Evolutionary conservation across 495 filamentous ascomycete genomes (phyloP).

Genomic region (Oidiodendron maius): DNA sequence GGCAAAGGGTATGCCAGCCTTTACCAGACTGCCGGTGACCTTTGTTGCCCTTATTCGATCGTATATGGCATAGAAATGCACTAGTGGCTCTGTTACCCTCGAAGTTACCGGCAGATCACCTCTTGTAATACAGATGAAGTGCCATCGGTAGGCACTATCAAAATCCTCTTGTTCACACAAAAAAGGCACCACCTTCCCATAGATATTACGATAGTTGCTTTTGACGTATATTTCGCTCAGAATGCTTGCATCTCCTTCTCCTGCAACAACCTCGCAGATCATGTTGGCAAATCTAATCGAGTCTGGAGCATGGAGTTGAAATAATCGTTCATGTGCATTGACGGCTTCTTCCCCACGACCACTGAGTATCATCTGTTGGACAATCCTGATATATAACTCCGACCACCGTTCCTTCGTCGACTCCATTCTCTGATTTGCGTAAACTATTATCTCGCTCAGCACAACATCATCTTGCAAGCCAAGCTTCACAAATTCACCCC

Average conservation of each 20-base stretch:
- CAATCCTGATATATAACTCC: conserved; percentile 41
- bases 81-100: conserved; percentile 34
- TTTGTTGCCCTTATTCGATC: conserved; percentile 17
- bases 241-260: conserved; percentile 9
- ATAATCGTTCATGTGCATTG: conserved; percentile 32
- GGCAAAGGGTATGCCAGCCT: conserved; percentile 22
- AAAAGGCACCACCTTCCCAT: conserved; percentile 53
- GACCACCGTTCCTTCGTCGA: conserved; percentile 36
- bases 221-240: conserved; percentile 41
- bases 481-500: conserved; percentile 47
- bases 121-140: conserved; percentile 39
- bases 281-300: conserved; percentile 9
- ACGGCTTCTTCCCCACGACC: conserved; percentile 23
- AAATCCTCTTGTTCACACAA: conserved; percentile 44
- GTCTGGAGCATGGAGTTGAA: conserved; percentile 11
- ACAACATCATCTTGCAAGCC: conserved; percentile 40
- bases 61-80: conserved; percentile 33
- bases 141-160: conserved; percentile 53
- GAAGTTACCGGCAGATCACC: conserved; percentile 39
- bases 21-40: conserved; percentile 18
- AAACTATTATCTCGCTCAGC: conserved; percentile 43
- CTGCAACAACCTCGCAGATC: conserved; percentile 7
- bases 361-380: conserved; percentile 37
- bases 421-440: conserved; percentile 48
- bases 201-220: conserved; percentile 49